These are phyloP conservation scores for Elsinoe fawcettii DNA, from an alignment of 2,329 filamentous ascomycete species.

Conservation along the genomic window DNA sequence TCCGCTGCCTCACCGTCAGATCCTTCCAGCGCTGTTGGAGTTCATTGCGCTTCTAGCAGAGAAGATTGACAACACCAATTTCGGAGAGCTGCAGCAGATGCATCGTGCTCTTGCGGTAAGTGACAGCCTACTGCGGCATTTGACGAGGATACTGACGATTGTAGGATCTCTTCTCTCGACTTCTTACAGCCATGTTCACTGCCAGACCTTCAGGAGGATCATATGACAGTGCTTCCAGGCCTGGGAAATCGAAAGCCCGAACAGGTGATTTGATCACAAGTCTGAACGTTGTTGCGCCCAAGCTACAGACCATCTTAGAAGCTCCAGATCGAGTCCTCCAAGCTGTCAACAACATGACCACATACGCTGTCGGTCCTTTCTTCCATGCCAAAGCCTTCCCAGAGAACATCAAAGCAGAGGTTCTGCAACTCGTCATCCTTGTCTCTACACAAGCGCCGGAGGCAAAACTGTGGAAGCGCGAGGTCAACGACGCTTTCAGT, in stretches of 20 bases:
- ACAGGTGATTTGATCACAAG: constrained; percentile 64
- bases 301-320: constrained; percentile 72
- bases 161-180: constrained; percentile 78
- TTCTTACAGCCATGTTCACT: constrained; percentile 90
- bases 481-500: constrained; percentile 85
- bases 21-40: constrained; percentile 74
- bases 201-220: constrained; percentile 45
- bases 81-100: constrained; percentile 90
- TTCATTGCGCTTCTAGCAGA: constrained; percentile 85
- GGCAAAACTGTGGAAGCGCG: constrained; percentile 88
- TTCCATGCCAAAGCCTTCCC: constrained; percentile 82
- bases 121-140: constrained; percentile 21
- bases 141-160: constrained; percentile 24
- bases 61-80: constrained; percentile 96
- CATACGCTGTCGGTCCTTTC: constrained; percentile 71
- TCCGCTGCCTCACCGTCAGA: constrained; percentile 89
- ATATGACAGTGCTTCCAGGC: constrained; percentile 1
- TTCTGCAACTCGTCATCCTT: constrained; percentile 66
- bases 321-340: constrained; percentile 76
- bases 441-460: constrained; percentile 69
- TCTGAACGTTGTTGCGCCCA: constrained; percentile 68
- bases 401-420: constrained; percentile 65
- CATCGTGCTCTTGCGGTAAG: constrained; percentile 76
- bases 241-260: constrained; percentile 46
- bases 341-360: constrained; percentile 72